phyloP scores from a whole-genome alignment of 371 early-diverging fungal species.

The Mortierella sp. region DNA sequence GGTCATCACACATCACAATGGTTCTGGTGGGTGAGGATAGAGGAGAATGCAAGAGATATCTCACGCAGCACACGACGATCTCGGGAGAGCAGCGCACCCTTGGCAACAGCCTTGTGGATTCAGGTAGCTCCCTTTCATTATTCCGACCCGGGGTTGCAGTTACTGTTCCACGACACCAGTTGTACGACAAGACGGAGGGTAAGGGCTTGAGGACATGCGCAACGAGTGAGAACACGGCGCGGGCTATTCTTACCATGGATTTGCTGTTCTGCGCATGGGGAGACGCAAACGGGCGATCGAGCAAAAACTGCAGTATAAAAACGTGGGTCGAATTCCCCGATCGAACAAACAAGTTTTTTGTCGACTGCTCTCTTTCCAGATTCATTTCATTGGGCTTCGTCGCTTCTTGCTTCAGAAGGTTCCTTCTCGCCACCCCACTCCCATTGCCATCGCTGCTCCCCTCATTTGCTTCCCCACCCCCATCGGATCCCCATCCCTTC shows the following conservation, averaged over 20 bases:
- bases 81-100: background rate
- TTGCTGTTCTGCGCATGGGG: background rate
- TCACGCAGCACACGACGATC: background rate
- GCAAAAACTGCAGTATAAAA: background rate
- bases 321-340: too few relatives aligned
- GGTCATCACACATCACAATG: too few relatives aligned
- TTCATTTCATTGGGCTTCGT: background rate
- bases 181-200: too few relatives aligned
- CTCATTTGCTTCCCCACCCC: slow-evolving; percentile 1
- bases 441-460: background rate
- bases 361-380: background rate
- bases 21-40: too few relatives aligned
- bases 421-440: background rate
- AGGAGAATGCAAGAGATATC: too few relatives aligned
- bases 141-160: too few relatives aligned
- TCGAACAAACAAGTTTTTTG: slow-evolving; percentile 32
- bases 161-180: too few relatives aligned
- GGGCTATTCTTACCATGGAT: too few relatives aligned
- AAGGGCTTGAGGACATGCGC: too few relatives aligned
- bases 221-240: too few relatives aligned
- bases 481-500: background rate
- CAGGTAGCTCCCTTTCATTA: too few relatives aligned
- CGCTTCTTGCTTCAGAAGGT: background rate
- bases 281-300: background rate
- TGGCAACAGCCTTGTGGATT: slow-evolving; percentile 17